Conservation (phyloP, 1,284 basidiomycete species). For the Irpex rosettiformis region DNA sequence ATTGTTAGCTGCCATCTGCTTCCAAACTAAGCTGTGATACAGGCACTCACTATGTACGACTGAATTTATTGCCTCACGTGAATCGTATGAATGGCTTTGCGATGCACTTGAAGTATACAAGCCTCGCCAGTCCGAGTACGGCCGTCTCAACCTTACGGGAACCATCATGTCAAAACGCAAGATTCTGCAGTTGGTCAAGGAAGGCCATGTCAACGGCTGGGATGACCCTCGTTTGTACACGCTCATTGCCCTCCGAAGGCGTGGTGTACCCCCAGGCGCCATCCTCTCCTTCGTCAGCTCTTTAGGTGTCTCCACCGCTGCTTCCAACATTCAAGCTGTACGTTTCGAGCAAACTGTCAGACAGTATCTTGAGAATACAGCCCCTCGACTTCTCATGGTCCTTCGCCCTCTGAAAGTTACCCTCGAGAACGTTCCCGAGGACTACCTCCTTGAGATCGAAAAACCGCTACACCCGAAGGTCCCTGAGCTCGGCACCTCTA, state of each 20-base stretch:
- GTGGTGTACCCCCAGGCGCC: constrained; percentile 95
- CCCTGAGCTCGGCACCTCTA: constrained; percentile 80
- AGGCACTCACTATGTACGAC: constrained; percentile 97
- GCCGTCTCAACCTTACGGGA: constrained; percentile 90
- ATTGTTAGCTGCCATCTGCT: background rate
- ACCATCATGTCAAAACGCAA: constrained; percentile 98
- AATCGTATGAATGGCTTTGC: constrained; percentile 99
- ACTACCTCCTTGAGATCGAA: constrained; percentile 81
- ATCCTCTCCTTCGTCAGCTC: constrained; percentile 91
- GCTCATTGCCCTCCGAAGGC: constrained; percentile 89
- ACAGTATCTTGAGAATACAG: constrained; percentile 86
- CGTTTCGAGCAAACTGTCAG: constrained; percentile 92
- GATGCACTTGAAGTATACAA: constrained; percentile 97
- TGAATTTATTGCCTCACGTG: constrained; percentile 95
- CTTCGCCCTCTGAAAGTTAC: constrained; percentile 88
- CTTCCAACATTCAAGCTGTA: constrained; percentile 82
- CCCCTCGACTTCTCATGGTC: constrained; percentile 92
- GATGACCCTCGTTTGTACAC: constrained; percentile 99
- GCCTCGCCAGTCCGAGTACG: constrained; percentile 98
- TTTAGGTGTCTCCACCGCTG: constrained; percentile 88
- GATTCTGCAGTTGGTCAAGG: constrained; percentile 86
- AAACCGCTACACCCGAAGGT: constrained; percentile 96
- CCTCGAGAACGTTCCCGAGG: constrained; percentile 88
- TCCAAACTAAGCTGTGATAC: constrained; percentile 3
- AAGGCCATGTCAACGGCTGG: constrained; percentile 88